A percentile compares a stretch with the other conserved stretches of the same genome.
These are phyloP conservation scores for Solanum hybrid DNA, from an alignment of 305 asterid species.

Conservation along the genomic window DNA sequence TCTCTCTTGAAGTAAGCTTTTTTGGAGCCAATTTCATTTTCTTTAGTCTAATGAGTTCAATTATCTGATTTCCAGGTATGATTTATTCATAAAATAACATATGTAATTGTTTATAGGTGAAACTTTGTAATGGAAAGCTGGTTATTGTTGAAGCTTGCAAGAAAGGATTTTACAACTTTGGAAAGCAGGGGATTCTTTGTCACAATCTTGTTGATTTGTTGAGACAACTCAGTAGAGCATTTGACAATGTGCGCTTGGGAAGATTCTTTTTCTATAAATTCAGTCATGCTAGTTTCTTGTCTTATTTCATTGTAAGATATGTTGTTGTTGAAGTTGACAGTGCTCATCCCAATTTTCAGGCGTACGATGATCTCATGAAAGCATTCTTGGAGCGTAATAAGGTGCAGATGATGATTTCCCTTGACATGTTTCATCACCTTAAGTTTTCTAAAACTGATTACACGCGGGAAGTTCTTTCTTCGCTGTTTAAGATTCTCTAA, in stretches of 20 bases:
- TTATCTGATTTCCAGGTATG: background rate
- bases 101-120: constrained; percentile 47
- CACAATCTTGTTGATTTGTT: constrained; percentile 93
- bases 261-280: background rate
- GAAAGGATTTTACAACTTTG: constrained; percentile 66
- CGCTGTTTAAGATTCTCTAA: background rate
- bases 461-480: background rate
- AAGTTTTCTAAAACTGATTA: background rate
- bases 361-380: constrained; percentile 84
- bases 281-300: background rate
- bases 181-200: constrained; percentile 75
- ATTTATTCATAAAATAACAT: background rate
- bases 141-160: constrained; percentile 59
- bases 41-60: background rate
- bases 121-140: constrained; percentile 83
- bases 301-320: background rate
- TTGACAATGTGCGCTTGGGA: constrained; percentile 57
- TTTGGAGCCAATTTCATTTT: background rate
- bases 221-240: constrained; percentile 90
- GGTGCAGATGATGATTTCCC: constrained; percentile 28
- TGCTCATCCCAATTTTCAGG: constrained; percentile 44
- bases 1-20: constrained; percentile 69
- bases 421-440: background rate
- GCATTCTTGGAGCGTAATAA: constrained; percentile 93
- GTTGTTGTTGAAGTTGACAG: constrained; percentile 14